A percentile compares a stretch with the other conserved stretches of the same genome.
phyloP scores from a whole-genome alignment of 331 rosid genomes.

The Malus hybrid region DNA sequence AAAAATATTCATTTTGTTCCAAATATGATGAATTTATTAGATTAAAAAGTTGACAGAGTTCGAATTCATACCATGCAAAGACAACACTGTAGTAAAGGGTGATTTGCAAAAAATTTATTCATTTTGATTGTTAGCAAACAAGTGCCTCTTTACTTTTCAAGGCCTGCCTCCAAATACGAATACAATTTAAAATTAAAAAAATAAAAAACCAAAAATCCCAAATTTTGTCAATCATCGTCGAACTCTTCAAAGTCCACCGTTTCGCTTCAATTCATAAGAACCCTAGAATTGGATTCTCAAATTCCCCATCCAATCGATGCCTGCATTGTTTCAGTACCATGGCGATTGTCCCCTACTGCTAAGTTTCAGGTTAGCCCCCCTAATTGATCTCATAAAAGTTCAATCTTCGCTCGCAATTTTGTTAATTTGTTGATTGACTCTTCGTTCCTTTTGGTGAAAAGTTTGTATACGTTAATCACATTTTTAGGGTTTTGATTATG shows the following conservation, averaged over 20 bases:
- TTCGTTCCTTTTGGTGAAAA: background rate
- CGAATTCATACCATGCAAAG: rapidly evolving
- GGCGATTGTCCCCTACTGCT: constrained; percentile 7
- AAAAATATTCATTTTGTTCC: too few relatives aligned
- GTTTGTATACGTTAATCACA: background rate
- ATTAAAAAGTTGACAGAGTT: rapidly evolving
- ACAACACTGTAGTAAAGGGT: too few relatives aligned
- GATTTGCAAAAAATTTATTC: background rate
- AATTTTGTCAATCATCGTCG: background rate
- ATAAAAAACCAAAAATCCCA: background rate
- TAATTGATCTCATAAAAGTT: background rate
- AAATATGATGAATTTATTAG: too few relatives aligned
- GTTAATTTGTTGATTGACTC: background rate
- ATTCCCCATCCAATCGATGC: background rate
- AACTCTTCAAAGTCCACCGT: background rate
- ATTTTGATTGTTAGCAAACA: background rate
- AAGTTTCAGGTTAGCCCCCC: constrained; percentile 9
- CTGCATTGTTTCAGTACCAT: constrained; percentile 10
- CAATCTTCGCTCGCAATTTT: background rate
- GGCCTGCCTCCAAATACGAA: background rate
- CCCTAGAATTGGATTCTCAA: background rate
- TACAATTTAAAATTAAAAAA: too few relatives aligned
- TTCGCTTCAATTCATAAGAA: background rate
- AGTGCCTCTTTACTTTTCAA: background rate
- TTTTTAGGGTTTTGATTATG: background rate